These are phyloP conservation scores for Tarenaya hassleriana DNA, from an alignment of 345 rosid genomes.

Conservation along the genomic window DNA sequence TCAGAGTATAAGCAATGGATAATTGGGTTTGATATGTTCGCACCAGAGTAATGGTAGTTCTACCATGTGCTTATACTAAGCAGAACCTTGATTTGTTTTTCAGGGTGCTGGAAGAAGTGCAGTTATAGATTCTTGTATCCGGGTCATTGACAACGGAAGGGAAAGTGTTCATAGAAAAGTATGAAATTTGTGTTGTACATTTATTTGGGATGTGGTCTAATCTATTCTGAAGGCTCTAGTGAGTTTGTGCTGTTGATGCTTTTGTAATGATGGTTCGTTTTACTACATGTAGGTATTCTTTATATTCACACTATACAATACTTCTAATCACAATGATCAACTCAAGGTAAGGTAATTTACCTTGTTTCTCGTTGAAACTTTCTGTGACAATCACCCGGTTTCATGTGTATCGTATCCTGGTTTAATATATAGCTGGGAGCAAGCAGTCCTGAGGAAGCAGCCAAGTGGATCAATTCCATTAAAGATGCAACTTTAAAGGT, in stretches of 20 bases:
- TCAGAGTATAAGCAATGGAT: too few relatives aligned
- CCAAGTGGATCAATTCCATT: conserved; percentile 81
- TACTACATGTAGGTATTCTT: conserved; percentile 64
- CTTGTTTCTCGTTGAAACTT: neutral
- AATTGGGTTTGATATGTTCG: too few relatives aligned
- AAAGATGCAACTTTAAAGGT: conserved; percentile 85
- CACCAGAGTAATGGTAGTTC: too few relatives aligned
- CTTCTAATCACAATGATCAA: conserved; percentile 82
- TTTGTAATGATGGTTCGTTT: conserved; percentile 10
- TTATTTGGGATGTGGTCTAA: neutral
- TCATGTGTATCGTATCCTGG: conserved; percentile 25
- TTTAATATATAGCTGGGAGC: conserved; percentile 69
- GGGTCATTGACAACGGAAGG: conserved; percentile 89
- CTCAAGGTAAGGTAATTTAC: conserved; percentile 66
- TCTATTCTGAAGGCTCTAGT: conserved; percentile 6
- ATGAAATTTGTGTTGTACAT: conserved; percentile 20
- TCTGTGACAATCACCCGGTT: conserved; percentile 16
- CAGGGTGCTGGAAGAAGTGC: conserved; percentile 83
- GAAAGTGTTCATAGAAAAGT: conserved; percentile 92
- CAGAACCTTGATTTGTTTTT: conserved; percentile 8
- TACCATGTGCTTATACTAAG: neutral
- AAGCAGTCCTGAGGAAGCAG: conserved; percentile 93
- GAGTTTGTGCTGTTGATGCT: too few relatives aligned
- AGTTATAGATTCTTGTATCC: conserved; percentile 71
- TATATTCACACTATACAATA: conserved; percentile 78